These are phyloP conservation scores for Aethionema arabicum DNA, from an alignment of 345 rosid genomes.

Conservation along the genomic window DNA sequence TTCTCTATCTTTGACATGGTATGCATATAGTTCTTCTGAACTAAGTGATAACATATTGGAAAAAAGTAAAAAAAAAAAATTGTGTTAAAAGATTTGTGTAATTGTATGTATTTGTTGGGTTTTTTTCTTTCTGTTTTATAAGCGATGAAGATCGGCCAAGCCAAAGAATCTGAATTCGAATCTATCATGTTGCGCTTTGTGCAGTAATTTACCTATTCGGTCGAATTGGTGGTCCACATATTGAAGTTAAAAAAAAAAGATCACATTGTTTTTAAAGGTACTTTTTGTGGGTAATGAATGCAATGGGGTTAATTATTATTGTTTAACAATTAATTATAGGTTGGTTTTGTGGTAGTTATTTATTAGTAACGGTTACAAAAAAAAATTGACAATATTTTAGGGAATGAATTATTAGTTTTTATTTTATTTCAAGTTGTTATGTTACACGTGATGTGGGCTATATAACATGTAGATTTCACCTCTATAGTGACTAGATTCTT, in stretches of 20 bases:
- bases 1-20: conserved; percentile 39
- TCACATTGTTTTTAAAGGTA: not conserved
- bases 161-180: too few species aligned
- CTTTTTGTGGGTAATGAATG: not conserved
- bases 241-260: too few species aligned
- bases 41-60: conserved; percentile 26
- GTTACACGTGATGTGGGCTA: not conserved
- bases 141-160: not conserved
- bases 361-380: conserved; percentile 13
- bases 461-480: conserved; percentile 9
- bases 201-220: too few species aligned
- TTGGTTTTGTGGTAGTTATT: not conserved
- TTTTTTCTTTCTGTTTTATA: conserved; percentile 7
- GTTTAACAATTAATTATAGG: not conserved
- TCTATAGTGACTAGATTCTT: conserved; percentile 6
- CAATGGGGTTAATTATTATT: not conserved
- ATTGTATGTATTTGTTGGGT: not conserved
- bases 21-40: conserved; percentile 32
- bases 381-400: not conserved
- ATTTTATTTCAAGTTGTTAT: not conserved
- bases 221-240: too few species aligned
- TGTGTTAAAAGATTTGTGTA: not conserved
- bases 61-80: not conserved
- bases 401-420: not conserved
- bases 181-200: too few species aligned